A percentile compares a stretch with the other conserved stretches of the same genome.
Evolutionary conservation across 78 protist genomes (phyloP).

Genomic region (Monosiga brevicollis): DNA sequence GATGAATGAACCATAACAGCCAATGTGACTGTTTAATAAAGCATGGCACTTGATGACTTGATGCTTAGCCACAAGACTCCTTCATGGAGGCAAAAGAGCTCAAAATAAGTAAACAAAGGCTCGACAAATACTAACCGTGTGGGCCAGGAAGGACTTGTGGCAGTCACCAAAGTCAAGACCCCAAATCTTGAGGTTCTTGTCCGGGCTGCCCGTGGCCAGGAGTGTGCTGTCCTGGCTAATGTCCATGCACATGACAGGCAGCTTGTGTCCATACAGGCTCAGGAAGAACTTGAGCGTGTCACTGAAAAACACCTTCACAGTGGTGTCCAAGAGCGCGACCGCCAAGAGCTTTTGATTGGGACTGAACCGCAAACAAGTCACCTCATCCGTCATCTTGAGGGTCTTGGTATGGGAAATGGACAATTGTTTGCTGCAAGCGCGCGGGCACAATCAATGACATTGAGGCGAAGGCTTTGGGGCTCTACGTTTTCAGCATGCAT

Average conservation of each 20-base stretch:
- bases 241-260: conserved; percentile 83
- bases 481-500: no score
- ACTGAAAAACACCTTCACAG: conserved; percentile 63
- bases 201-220: conserved; percentile 83
- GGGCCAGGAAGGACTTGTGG: conserved; percentile 79
- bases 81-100: no score
- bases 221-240: conserved; percentile 67
- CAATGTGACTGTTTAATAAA: no score
- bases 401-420: conserved; percentile 42
- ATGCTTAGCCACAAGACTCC: no score
- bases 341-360: conserved; percentile 35
- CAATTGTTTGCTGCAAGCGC: no score
- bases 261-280: conserved; percentile 92
- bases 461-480: no score
- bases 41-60: no score
- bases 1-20: no score
- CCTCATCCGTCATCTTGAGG: conserved; percentile 67
- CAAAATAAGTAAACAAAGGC: no score
- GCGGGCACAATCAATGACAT: no score
- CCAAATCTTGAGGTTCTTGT: conserved; percentile 90
- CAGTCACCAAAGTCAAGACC: conserved; percentile 14
- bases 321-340: conserved; percentile 75
- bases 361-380: conserved; percentile 45
- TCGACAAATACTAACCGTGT: no score
- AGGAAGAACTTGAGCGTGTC: conserved; percentile 82